Evolutionary conservation across 1,284 basidiomycete genomes (phyloP).

Genomic region (Sporisorium reilianum): DNA sequence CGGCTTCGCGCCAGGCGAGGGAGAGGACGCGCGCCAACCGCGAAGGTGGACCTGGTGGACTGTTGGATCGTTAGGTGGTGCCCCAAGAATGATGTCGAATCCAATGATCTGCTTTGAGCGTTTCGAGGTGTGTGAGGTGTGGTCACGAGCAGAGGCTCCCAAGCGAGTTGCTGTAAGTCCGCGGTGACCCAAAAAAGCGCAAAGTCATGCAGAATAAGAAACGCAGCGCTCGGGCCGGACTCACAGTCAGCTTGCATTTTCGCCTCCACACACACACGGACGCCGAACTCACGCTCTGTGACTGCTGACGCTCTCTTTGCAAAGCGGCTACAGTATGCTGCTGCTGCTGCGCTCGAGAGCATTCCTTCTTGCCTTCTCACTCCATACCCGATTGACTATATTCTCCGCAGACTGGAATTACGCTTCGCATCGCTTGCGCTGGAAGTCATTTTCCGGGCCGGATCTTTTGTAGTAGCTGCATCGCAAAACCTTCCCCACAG

Average conservation of each 20-base stretch:
- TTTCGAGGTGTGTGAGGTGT: too few relatives aligned
- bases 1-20: slow-evolving; percentile 59
- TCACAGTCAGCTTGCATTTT: neutral
- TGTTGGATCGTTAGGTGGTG: slow-evolving; percentile 34
- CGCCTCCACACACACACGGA: neutral
- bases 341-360: neutral
- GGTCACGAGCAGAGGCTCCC: neutral
- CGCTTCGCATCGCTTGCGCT: slow-evolving; percentile 1
- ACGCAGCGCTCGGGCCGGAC: neutral
- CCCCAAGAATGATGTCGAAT: neutral
- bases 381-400: too few relatives aligned
- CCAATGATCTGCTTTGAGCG: too few relatives aligned
- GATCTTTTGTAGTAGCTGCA: neutral
- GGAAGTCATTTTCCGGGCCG: slow-evolving; percentile 3
- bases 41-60: slow-evolving; percentile 18
- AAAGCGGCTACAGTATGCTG: neutral
- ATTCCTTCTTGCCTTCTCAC: neutral
- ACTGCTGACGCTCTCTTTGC: neutral
- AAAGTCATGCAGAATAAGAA: neutral
- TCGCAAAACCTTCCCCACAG: neutral
- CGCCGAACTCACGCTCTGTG: too few relatives aligned
- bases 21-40: slow-evolving; percentile 47
- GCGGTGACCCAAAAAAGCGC: neutral
- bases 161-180: neutral
- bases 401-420: neutral